phyloP scores from a whole-genome alignment of 768 basidiomycete species.

The Podaxis mareebaensis region DNA sequence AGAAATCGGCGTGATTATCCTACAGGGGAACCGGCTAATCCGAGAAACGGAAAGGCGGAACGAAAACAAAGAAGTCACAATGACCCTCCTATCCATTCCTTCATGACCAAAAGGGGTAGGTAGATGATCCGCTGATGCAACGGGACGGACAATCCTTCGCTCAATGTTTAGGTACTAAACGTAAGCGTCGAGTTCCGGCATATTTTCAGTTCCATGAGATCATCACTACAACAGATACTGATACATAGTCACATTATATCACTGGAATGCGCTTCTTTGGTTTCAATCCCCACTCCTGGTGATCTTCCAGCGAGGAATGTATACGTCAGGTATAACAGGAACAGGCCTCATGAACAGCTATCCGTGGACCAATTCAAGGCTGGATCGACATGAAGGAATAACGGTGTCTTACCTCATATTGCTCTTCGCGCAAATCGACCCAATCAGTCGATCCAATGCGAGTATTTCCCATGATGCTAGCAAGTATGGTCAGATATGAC shows the following conservation, averaged over 20 bases:
- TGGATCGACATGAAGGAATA: not conserved
- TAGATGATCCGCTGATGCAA: too few species aligned
- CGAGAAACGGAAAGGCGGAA: too few species aligned
- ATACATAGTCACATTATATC: not conserved
- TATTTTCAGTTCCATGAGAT: constrained; percentile 72
- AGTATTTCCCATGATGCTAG: not conserved
- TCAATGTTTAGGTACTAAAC: constrained; percentile 64
- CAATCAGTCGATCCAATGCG: not conserved
- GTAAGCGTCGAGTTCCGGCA: constrained; percentile 73
- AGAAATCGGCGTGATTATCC: too few species aligned
- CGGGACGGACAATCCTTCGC: too few species aligned
- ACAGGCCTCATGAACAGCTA: not conserved
- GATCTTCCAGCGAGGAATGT: not conserved
- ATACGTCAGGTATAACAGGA: not conserved
- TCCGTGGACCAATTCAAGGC: not conserved
- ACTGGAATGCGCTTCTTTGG: not conserved
- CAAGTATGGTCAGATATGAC: not conserved
- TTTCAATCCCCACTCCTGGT: not conserved
- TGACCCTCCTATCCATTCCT: too few species aligned
- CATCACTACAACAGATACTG: too few species aligned
- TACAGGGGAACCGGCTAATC: too few species aligned
- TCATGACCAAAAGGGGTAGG: too few species aligned
- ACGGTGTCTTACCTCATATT: not conserved
- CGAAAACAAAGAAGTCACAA: too few species aligned
- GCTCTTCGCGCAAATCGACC: not conserved